Evolutionary conservation across 106 monocot genomes (phyloP).

Genomic region (Dendrobium catenatum): DNA sequence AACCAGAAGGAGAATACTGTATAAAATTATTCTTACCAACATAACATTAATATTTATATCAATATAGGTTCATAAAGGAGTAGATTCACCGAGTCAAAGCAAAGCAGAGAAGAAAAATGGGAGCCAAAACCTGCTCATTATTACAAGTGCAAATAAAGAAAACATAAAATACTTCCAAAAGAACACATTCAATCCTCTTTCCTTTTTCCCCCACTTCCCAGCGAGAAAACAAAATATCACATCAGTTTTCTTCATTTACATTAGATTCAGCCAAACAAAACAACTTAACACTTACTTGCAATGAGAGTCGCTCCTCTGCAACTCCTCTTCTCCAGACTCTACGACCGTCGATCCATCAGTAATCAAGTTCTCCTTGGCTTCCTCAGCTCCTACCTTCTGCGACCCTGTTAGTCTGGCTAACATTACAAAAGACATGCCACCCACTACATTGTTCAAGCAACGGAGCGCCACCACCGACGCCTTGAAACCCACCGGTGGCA

Average conservation of each 20-base stretch:
- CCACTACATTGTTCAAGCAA: slow-evolving; percentile 61
- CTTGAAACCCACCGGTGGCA: slow-evolving; percentile 47
- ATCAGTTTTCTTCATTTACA: background rate
- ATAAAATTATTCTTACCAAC: background rate
- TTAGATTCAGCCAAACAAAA: background rate
- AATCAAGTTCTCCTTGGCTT: slow-evolving; percentile 24
- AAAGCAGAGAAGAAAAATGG: background rate
- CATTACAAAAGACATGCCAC: slow-evolving; percentile 53
- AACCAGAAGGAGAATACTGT: background rate
- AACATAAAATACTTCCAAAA: background rate
- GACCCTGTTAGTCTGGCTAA: slow-evolving; percentile 62
- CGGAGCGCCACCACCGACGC: slow-evolving; percentile 47
- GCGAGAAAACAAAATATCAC: background rate
- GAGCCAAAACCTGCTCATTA: background rate
- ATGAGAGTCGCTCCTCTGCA: slow-evolving; percentile 10
- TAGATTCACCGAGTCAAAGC: background rate
- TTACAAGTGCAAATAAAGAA: background rate
- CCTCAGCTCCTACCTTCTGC: slow-evolving; percentile 30
- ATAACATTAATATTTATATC: background rate
- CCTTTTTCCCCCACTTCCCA: background rate
- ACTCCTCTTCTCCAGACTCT: background rate
- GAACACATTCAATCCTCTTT: background rate
- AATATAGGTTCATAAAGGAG: background rate
- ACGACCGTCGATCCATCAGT: background rate
- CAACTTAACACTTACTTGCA: slow-evolving; percentile 16